Percentiles rank a stretch among this genome's conserved stretches.
These are phyloP conservation scores for Cotoneaster glaucophyllus DNA, from an alignment of 306 rosid genomes.

Conservation along the genomic window DNA sequence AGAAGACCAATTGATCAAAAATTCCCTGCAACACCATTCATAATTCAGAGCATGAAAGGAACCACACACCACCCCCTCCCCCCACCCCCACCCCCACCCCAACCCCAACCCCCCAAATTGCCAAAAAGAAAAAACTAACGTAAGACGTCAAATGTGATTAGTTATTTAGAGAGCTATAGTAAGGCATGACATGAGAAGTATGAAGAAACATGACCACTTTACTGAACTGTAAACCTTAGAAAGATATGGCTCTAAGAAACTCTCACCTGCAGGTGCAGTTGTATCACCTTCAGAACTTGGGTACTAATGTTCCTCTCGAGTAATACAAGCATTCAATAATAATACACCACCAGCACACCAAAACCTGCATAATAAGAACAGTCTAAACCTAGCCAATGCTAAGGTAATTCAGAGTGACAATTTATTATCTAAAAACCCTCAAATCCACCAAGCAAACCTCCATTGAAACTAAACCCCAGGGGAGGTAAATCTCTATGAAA, in stretches of 20 bases:
- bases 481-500: background rate
- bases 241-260: background rate
- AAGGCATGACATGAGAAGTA: background rate
- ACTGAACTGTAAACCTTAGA: background rate
- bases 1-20: conserved; percentile 28
- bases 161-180: background rate
- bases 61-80: background rate
- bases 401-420: conserved; percentile 6
- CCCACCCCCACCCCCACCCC: background rate
- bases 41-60: conserved; percentile 44
- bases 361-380: conserved; percentile 58
- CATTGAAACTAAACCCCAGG: background rate
- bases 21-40: conserved; percentile 46
- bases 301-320: conserved; percentile 19
- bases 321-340: conserved; percentile 18
- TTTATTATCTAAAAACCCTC: background rate
- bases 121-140: background rate
- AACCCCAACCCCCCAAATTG: background rate
- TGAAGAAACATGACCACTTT: background rate
- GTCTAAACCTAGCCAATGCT: conserved; percentile 52
- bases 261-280: conserved; percentile 43
- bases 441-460: background rate
- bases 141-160: background rate
- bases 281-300: conserved; percentile 13
- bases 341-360: conserved; percentile 37